phyloP scores from a whole-genome alignment of 2,329 filamentous ascomycete genomes.

The Grosmannia serpens region DNA sequence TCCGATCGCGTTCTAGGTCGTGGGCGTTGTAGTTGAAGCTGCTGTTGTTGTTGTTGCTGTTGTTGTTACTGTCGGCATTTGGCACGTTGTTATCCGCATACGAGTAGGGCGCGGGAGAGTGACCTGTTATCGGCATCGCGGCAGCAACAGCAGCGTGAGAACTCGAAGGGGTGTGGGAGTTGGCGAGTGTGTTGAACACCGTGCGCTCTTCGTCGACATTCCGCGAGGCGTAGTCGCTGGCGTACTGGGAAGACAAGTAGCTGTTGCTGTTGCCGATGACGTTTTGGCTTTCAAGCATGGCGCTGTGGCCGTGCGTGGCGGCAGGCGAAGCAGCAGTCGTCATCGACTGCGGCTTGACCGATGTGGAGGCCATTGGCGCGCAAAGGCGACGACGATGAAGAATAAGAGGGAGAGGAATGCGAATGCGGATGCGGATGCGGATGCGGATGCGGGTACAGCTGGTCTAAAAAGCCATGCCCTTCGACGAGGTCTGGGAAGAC shows the following conservation, averaged over 20 bases:
- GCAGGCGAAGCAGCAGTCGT: background rate
- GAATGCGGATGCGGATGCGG: too few species aligned
- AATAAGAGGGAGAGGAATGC: background rate
- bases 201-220: slow-evolving; percentile 21
- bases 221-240: slow-evolving; percentile 7
- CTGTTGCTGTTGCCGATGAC: slow-evolving; percentile 18
- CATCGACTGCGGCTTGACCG: background rate
- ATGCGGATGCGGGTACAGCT: background rate
- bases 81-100: slow-evolving; percentile 11
- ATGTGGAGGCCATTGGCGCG: background rate
- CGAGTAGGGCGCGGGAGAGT: slow-evolving; percentile 11
- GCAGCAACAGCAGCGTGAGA: slow-evolving; percentile 14
- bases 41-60: too few species aligned
- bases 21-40: background rate
- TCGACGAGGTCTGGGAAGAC: background rate
- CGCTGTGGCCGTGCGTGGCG: background rate
- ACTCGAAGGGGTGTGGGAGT: slow-evolving; percentile 19
- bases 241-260: background rate
- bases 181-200: slow-evolving; percentile 24
- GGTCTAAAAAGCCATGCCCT: background rate
- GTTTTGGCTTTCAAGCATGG: background rate
- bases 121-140: slow-evolving; percentile 7
- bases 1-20: slow-evolving; percentile 1
- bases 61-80: background rate
- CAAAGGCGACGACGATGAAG: background rate